Evolutionary conservation across 2,329 filamentous ascomycete species (phyloP), one percentile per base, ranked within the genome.

Genomic region (Lachnellula suecica): DNA sequence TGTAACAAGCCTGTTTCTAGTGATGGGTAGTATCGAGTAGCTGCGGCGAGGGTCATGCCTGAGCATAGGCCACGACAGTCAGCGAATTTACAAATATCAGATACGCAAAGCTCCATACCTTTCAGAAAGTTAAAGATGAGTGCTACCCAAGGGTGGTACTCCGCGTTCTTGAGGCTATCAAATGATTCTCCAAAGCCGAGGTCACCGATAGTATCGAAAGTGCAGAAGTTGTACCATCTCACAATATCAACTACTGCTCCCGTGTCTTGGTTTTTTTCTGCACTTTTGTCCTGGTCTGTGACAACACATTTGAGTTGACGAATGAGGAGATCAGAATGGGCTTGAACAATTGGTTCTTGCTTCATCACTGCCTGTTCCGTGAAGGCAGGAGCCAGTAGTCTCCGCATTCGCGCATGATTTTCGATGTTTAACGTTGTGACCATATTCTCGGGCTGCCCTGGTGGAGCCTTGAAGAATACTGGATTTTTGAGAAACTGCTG

Each of bases 111-210:
- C 27, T 31, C 27, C 10, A 27, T 24, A 15, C 44, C 38, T 37
- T 47, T 51, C 24, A 62, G 10, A 25, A 23, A 40, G 10, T 43
- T 35, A 9, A 55, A 46, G 9, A 55, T 52, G 2, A 49, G 7
- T 7, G 44, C 4, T 2, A 50, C 27, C 53, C 53, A 55, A 15
- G 44, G 49, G 43, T 49, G 53, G 25, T 44, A 52, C 9, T 49
- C 34, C 1, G 31, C 29, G 37, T 29, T 25, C 24, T 67, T 53
- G 7, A 72, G 54, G 49, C 63, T 66, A 10, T 64, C 61, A 56
- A 72, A 74, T 0, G 70, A 68, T 51, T 73, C 69, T 3, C 72
- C 74, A 54, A 75, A 76, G 0, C 71, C 68, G 25, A 77, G 65
- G 48, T 76, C 73, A 13, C 72, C 72, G 40, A 72, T 66, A 20